phyloP scores from a whole-genome alignment of 768 basidiomycete genomes.

The Imleria badia region DNA sequence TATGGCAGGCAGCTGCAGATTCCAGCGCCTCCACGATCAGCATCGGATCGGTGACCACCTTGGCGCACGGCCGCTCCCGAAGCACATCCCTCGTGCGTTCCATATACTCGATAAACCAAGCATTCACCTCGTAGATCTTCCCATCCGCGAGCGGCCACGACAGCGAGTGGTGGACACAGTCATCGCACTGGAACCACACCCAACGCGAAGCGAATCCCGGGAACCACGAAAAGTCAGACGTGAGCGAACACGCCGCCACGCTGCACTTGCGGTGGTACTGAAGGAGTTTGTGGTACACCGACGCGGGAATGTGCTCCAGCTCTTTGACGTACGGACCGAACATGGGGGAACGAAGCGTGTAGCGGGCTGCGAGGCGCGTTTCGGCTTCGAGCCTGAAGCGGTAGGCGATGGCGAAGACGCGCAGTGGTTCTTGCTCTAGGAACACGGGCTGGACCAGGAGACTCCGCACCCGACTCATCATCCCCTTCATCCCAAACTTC shows the following conservation, averaged over 20 bases:
- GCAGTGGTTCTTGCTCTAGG: conserved; percentile 33
- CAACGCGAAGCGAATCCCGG: conserved; percentile 36
- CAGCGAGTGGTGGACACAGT: conserved; percentile 33
- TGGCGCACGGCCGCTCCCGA: conserved; percentile 32
- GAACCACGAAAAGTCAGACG: conserved; percentile 38
- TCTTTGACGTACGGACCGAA: conserved; percentile 36
- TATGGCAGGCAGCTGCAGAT: conserved; percentile 26
- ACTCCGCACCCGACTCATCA: conserved; percentile 30
- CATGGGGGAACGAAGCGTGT: conserved; percentile 37
- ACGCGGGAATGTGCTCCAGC: conserved; percentile 38
- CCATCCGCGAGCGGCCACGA: conserved; percentile 36
- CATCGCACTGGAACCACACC: conserved; percentile 41
- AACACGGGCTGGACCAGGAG: conserved; percentile 27
- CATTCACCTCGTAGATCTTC: conserved; percentile 36
- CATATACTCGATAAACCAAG: conserved; percentile 37
- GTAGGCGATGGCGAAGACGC: conserved; percentile 41
- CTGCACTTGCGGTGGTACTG: conserved; percentile 38
- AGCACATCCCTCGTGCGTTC: conserved; percentile 31
- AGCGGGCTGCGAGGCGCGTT: conserved; percentile 34
- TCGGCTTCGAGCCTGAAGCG: conserved; percentile 36
- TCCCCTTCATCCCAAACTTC: conserved; percentile 40
- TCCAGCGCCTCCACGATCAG: conserved; percentile 33
- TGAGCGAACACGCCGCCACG: conserved; percentile 29
- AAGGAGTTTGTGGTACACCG: conserved; percentile 35
- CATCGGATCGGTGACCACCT: conserved; percentile 30